These are phyloP conservation scores for Larix sibirica DNA, from an alignment of 83 land plant species.

Conservation along the genomic window DNA sequence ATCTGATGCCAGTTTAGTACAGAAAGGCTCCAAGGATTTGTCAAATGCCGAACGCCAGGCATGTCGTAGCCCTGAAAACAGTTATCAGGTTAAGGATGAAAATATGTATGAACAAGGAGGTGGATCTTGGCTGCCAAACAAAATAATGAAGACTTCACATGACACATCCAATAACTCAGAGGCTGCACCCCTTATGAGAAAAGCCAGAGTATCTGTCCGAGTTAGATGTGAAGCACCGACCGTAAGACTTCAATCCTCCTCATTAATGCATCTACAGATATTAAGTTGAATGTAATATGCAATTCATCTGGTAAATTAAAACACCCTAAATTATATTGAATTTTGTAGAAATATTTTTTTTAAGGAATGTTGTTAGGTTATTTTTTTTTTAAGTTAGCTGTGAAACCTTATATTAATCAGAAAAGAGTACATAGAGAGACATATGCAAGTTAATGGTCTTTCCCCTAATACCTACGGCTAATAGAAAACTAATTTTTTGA, in stretches of 20 bases:
- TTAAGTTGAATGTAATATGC: too few relatives aligned
- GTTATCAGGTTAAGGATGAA: not conserved
- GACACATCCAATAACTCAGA: slow-evolving; percentile 16
- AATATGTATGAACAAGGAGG: slow-evolving; percentile 7
- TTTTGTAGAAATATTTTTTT: too few relatives aligned
- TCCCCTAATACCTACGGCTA: too few relatives aligned
- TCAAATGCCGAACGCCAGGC: not conserved
- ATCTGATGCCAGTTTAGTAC: not conserved
- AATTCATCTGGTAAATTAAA: too few relatives aligned
- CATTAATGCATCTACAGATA: too few relatives aligned
- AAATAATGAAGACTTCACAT: slow-evolving; percentile 9
- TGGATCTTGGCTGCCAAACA: slow-evolving; percentile 22
- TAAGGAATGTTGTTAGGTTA: too few relatives aligned
- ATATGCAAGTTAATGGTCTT: too few relatives aligned
- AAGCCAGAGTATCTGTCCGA: slow-evolving; percentile 78
- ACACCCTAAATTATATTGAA: too few relatives aligned
- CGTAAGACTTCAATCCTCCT: slow-evolving; percentile 26
- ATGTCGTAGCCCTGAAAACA: not conserved
- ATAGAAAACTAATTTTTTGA: too few relatives aligned
- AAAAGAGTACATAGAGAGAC: too few relatives aligned
- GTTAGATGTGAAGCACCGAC: slow-evolving; percentile 83
- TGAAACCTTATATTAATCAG: too few relatives aligned
- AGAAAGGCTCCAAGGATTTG: not conserved
- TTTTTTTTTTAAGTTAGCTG: too few relatives aligned
- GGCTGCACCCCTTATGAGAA: slow-evolving; percentile 35